These are phyloP conservation scores for Hsuehochloa calcarea DNA, from an alignment of 176 grass and related monocot species.

Conservation along the genomic window DNA sequence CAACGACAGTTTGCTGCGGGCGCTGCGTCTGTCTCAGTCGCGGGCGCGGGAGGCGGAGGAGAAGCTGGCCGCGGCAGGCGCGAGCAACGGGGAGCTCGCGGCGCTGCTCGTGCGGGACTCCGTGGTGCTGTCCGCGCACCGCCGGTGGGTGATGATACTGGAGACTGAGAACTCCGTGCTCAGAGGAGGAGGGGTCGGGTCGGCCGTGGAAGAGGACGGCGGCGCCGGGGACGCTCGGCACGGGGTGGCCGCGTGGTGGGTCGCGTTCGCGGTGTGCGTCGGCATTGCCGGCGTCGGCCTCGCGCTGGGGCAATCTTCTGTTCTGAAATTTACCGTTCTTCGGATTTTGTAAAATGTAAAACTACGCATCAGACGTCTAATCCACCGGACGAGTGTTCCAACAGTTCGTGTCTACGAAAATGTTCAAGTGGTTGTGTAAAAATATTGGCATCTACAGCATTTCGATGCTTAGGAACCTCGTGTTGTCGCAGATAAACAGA, in stretches of 20 bases:
- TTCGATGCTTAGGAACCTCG: not conserved
- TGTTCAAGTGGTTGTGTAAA: not conserved
- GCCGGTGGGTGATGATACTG: conserved; percentile 77
- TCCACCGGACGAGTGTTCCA: not conserved
- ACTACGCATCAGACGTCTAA: not conserved
- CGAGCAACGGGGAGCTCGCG: conserved; percentile 50
- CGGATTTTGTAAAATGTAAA: conserved; percentile 20
- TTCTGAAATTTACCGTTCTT: conserved; percentile 38
- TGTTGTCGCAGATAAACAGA: not conserved
- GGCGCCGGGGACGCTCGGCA: not conserved
- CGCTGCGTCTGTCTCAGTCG: conserved; percentile 86
- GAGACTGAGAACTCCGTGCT: conserved; percentile 76
- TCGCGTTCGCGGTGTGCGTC: conserved; percentile 74
- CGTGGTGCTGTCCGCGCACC: conserved; percentile 70
- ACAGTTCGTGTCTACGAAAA: not conserved
- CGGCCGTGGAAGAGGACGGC: not conserved
- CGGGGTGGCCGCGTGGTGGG: conserved; percentile 59
- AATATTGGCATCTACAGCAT: not conserved
- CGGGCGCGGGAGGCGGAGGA: conserved; percentile 88
- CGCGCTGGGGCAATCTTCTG: conserved; percentile 58
- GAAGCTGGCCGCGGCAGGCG: conserved; percentile 44
- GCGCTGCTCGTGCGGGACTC: conserved; percentile 68
- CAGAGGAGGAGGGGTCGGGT: not conserved
- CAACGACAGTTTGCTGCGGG: conserved; percentile 49
- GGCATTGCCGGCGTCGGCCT: conserved; percentile 79